These are phyloP conservation scores for Dendrocalamus latiflorus DNA, from an alignment of 202 grass and related monocot genomes.

Conservation along the genomic window DNA sequence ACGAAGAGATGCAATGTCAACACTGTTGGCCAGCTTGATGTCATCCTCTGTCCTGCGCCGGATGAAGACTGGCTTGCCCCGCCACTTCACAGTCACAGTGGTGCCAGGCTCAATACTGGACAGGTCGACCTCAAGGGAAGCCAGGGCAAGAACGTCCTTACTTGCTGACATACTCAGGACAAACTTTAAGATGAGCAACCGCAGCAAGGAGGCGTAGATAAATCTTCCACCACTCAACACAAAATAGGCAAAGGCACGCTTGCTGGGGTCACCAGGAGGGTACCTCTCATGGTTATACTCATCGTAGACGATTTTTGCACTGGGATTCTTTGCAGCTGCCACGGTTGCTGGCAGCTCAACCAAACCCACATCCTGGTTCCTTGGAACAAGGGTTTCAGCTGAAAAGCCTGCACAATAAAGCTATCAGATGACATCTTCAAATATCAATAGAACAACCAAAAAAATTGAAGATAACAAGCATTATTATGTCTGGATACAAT, in stretches of 20 bases:
- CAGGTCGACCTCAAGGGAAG: conserved; percentile 77
- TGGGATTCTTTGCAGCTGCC: conserved; percentile 69
- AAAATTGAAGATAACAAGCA: neutral
- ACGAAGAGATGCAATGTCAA: conserved; percentile 64
- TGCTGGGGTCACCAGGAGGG: conserved; percentile 70
- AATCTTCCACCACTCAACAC: conserved; percentile 86
- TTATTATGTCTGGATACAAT: neutral
- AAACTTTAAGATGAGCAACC: conserved; percentile 75
- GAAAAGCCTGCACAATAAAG: conserved; percentile 57
- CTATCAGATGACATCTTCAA: conserved; percentile 5
- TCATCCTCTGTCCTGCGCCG: conserved; percentile 81
- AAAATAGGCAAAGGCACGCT: conserved; percentile 90
- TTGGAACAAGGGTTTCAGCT: conserved; percentile 64
- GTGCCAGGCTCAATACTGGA: conserved; percentile 79
- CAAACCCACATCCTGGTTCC: conserved; percentile 50
- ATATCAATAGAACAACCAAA: conserved; percentile 8
- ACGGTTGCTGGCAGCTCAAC: conserved; percentile 59
- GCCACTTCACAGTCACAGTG: conserved; percentile 91
- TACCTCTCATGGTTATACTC: conserved; percentile 74
- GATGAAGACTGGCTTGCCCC: conserved; percentile 90
- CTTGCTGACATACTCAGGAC: conserved; percentile 88
- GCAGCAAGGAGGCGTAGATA: conserved; percentile 74
- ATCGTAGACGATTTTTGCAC: conserved; percentile 67
- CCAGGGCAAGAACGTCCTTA: conserved; percentile 81
- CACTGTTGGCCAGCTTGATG: conserved; percentile 75